Base-by-base conservation (phyloP, 208 protist species). In the Acanthamoeba healyi region DNA sequence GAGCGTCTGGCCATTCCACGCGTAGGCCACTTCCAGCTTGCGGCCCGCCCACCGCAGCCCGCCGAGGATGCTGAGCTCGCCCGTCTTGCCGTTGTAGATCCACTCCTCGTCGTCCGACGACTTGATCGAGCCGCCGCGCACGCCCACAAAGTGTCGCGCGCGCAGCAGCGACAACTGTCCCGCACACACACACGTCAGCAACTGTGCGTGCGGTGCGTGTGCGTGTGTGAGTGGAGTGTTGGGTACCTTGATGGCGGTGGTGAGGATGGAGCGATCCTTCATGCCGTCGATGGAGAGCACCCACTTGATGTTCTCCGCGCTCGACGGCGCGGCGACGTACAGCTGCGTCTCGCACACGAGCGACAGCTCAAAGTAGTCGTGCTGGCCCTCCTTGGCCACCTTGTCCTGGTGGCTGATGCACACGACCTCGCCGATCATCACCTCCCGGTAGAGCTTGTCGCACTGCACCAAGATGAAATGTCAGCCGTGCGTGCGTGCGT, bases 1-100 rank as follows among this genome's bases (percentile, higher is more conserved):
- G 36, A 84, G 74, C 14, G 74, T 84, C 44, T 84, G 74, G 9
- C 74, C 74, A 40, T 84, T 84, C 74, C 74, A 84, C 36, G 29
- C 9, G 74, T 84, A 84, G 26, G 15, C 42, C 36, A 84, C 74
- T 17, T 6, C 29, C 40, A 84, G 17, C 44, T 44, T 44, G 6
- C 44, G 26, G 7, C 44, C 40, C 17, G 7, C 44, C 19, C 44
- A 84, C 38, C 26, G 14, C 24, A 84, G 17, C 38, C 74, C 74
- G 74, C 42, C 29, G 7, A 56, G 26, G 7, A 44, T 46, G 38
- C 24, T 84, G 7, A 84, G n/a, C 74, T 84, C 74, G 6, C 74
- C 74, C 29, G 74, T 84, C 29, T 46, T 36, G 19, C 40, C 74
- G 29, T 84, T 84, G 29, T 84, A 84, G 26, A 32, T 56, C 74